These are phyloP conservation scores for Cystobasidium pallidum DNA, from an alignment of 1,284 basidiomycete species.

Conservation along the genomic window DNA sequence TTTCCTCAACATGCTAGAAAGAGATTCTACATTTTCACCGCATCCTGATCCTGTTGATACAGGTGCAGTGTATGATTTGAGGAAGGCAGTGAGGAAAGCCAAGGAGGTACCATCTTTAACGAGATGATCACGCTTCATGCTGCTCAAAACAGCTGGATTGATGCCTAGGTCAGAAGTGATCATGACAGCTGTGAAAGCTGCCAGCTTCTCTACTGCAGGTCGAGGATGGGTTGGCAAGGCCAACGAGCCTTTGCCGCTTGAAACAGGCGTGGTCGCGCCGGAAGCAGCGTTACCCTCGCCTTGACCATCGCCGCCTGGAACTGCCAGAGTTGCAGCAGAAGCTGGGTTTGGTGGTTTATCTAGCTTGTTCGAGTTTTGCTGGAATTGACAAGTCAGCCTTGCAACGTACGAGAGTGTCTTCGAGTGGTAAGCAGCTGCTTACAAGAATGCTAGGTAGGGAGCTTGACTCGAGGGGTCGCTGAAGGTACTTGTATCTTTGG, in stretches of 20 bases:
- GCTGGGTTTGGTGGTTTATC: conserved; percentile 27
- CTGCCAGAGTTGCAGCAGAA: conserved; percentile 27
- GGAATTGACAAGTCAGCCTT: too few relatives aligned
- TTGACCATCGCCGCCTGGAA: conserved; percentile 44
- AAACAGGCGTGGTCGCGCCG: conserved; percentile 38
- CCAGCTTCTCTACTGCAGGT: conserved; percentile 72
- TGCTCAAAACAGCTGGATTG: conserved; percentile 70
- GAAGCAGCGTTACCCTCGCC: conserved; percentile 14
- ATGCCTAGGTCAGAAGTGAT: conserved; percentile 75
- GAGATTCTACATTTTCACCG: conserved; percentile 57
- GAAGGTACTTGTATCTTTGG: conserved; percentile 92
- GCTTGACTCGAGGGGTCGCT: conserved; percentile 86
- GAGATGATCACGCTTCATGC: conserved; percentile 88
- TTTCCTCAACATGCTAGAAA: conserved; percentile 73
- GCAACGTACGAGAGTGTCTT: too few relatives aligned
- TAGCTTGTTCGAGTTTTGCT: conserved; percentile 44
- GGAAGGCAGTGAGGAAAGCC: conserved; percentile 74
- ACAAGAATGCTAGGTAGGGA: conserved; percentile 82
- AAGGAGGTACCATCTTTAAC: conserved; percentile 84
- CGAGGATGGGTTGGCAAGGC: conserved; percentile 13
- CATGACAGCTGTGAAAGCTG: conserved; percentile 76
- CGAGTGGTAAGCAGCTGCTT: too few relatives aligned
- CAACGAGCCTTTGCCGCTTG: background rate
- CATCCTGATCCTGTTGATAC: conserved; percentile 77
- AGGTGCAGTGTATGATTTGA: conserved; percentile 72